phyloP scores from a whole-genome alignment of 2,329 filamentous ascomycete species.

The Ophiostoma fasciatum region DNA sequence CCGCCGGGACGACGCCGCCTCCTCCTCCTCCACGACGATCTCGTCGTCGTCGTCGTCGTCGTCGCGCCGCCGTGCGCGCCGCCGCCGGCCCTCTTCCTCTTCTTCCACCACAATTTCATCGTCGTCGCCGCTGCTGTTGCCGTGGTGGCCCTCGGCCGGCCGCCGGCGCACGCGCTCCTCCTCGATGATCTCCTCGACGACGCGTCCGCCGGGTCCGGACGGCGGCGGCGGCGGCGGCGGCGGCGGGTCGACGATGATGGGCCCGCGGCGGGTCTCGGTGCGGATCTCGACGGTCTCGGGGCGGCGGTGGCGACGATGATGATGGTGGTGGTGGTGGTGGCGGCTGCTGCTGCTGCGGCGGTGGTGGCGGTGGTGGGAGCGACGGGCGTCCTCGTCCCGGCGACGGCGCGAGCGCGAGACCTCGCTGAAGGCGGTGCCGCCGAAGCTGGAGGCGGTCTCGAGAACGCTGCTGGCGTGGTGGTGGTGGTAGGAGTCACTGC shows the following conservation, averaged over 20 bases:
- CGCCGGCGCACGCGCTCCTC: conserved; percentile 5
- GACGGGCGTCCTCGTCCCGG: too few relatives aligned
- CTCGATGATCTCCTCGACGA: neutral
- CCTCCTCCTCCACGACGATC: neutral
- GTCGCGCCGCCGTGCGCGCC: too few relatives aligned
- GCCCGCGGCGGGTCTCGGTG: conserved; percentile 7
- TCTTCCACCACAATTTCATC: conserved; percentile 7
- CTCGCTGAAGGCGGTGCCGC: conserved; percentile 12
- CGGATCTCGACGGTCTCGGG: conserved; percentile 18
- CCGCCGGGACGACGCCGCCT: neutral
- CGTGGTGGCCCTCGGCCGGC: too few relatives aligned
- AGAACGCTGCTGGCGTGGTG: conserved; percentile 9
- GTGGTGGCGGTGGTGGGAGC: neutral
- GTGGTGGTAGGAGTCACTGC: too few relatives aligned
- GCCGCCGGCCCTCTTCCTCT: neutral
- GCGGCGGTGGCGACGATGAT: conserved; percentile 9
- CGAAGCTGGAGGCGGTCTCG: conserved; percentile 10
- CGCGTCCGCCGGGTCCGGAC: neutral
- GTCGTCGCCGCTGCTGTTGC: neutral
- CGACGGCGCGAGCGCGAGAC: conserved; percentile 10
- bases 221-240: conserved; percentile 6
- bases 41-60: neutral
- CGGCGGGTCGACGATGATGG: conserved; percentile 17
- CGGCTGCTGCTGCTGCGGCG: conserved; percentile 8
- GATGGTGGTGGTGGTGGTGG: conserved; percentile 9